These are phyloP conservation scores for Ambrosia artemisiifolia DNA, from an alignment of 129 eudicot genomes.

Conservation along the genomic window DNA sequence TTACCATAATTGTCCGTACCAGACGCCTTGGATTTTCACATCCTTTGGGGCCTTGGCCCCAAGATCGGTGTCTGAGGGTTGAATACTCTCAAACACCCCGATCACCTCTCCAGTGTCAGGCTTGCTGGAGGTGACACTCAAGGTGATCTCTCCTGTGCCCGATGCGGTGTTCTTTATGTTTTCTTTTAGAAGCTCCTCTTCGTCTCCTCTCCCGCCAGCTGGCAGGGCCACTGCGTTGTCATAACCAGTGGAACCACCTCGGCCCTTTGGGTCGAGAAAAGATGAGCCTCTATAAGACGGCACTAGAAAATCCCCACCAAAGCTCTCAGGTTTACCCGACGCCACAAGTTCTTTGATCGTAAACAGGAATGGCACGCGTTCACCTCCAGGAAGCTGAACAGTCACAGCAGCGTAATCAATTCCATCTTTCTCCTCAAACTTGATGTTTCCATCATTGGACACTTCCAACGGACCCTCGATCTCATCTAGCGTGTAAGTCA, in stretches of 20 bases:
- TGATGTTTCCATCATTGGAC: slow-evolving; percentile 60
- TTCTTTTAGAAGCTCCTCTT: slow-evolving; percentile 85
- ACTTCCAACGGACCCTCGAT: slow-evolving; percentile 92
- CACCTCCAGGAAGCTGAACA: slow-evolving; percentile 96
- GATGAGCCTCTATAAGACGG: slow-evolving; percentile 92
- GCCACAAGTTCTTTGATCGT: slow-evolving; percentile 81
- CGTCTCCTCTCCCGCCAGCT: slow-evolving; percentile 96
- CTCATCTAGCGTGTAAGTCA: slow-evolving; percentile 91
- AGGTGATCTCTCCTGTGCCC: slow-evolving; percentile 67
- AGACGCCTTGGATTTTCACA: slow-evolving; percentile 86
- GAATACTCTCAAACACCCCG: slow-evolving; percentile 86
- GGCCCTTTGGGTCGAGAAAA: slow-evolving; percentile 94
- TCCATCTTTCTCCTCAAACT: slow-evolving; percentile 92
- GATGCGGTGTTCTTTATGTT: slow-evolving; percentile 67
- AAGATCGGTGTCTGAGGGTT: slow-evolving; percentile 95
- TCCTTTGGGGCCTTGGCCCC: slow-evolving; percentile 86
- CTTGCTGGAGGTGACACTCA: slow-evolving; percentile 69
- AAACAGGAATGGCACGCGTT: slow-evolving; percentile 88
- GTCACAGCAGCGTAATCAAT: slow-evolving; percentile 95
- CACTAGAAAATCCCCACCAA: slow-evolving; percentile 73
- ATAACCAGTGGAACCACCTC: slow-evolving; percentile 97
- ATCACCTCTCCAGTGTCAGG: slow-evolving; percentile 94
- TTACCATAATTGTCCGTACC: slow-evolving; percentile 92
- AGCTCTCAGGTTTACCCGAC: slow-evolving; percentile 74
- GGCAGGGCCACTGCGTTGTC: slow-evolving; percentile 97